Conservation (phyloP, 495 filamentous ascomycete genomes). For the Cladorrhinum samala region DNA sequence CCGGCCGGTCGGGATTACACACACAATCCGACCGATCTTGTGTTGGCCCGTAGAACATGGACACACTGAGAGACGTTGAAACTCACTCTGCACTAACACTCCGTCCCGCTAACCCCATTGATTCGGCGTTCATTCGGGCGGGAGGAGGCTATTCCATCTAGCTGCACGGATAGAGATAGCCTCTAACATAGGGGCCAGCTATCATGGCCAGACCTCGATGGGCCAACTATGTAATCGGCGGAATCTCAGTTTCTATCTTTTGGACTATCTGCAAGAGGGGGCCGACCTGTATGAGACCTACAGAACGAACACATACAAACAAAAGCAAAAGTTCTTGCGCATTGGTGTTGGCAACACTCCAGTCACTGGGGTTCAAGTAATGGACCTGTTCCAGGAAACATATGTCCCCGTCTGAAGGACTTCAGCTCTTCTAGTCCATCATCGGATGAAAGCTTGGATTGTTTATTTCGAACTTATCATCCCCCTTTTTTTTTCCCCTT, state of each 20-base stretch:
- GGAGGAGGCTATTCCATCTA: not conserved
- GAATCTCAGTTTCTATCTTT: not conserved
- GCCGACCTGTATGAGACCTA: not conserved
- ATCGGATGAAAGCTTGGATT: too few species aligned
- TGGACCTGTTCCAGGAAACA: not conserved
- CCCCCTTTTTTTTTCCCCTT: too few species aligned
- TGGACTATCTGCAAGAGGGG: not conserved
- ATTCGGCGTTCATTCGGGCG: not conserved
- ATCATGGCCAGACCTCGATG: not conserved
- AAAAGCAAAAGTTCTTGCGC: not conserved
- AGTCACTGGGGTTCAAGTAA: too few species aligned
- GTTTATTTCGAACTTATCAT: too few species aligned
- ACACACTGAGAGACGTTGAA: too few species aligned
- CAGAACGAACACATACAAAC: too few species aligned
- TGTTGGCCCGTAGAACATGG: not conserved
- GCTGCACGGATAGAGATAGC: not conserved
- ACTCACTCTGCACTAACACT: too few species aligned
- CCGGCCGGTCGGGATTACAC: not conserved
- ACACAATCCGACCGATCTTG: not conserved
- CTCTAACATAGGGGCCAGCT: not conserved
- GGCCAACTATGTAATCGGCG: not conserved
- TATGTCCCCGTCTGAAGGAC: not conserved
- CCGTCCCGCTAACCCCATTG: too few species aligned
- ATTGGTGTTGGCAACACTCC: too few species aligned
- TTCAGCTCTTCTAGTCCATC: too few species aligned